Conservation (phyloP, 257 asterid genomes). For the Solanum pimpinellifolium region DNA sequence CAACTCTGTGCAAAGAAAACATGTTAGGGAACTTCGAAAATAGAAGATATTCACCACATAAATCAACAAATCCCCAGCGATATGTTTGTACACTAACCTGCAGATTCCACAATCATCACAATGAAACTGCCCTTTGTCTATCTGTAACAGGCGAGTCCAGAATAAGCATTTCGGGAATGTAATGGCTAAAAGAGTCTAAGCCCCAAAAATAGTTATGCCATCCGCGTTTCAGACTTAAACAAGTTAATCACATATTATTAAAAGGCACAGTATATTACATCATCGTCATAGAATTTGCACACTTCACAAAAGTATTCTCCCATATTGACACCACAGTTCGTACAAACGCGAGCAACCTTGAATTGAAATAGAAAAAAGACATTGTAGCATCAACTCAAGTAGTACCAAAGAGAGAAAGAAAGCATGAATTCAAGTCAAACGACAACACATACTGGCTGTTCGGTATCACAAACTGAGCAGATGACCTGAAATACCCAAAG, state of each 20-base stretch:
- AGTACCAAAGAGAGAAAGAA: not conserved
- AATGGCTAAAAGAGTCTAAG: not conserved
- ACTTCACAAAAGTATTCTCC: slow-evolving; percentile 85
- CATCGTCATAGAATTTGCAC: slow-evolving; percentile 91
- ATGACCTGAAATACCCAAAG: slow-evolving; percentile 53
- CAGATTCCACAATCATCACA: slow-evolving; percentile 96
- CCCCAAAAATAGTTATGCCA: not conserved
- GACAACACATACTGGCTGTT: slow-evolving; percentile 64
- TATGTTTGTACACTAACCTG: slow-evolving; percentile 37
- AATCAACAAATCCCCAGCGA: not conserved
- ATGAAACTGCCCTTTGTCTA: slow-evolving; percentile 75
- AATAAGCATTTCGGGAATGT: not conserved
- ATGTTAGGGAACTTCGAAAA: not conserved
- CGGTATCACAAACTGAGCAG: slow-evolving; percentile 92
- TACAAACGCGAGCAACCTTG: slow-evolving; percentile 79
- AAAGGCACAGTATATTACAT: slow-evolving; percentile 30
- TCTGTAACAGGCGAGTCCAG: slow-evolving; percentile 25
- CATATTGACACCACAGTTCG: slow-evolving; percentile 92
- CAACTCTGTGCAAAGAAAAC: slow-evolving; percentile 33
- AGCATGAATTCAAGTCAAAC: not conserved
- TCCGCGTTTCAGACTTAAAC: not conserved
- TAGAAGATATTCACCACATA: not conserved
- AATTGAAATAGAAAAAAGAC: not conserved
- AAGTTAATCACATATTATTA: not conserved
- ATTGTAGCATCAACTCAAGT: not conserved